Evolutionary conservation across 805 yeast genomes (phyloP), one percentile per base, ranked within the genome.

Genomic region (Myxozyma udenii): DNA sequence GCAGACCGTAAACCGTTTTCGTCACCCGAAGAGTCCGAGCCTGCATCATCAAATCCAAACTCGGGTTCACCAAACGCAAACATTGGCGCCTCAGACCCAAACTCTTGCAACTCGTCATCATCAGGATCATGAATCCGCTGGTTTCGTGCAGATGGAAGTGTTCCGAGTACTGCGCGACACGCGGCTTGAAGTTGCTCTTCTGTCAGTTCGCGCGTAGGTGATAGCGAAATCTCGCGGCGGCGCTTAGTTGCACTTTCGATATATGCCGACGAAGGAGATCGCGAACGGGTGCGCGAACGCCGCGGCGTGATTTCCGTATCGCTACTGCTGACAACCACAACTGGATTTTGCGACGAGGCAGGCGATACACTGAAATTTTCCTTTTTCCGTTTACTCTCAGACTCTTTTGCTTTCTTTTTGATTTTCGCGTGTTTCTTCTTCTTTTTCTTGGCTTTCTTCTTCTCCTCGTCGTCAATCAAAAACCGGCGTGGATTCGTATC

Each of bases 171-270:
- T 14, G 7, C 49, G 26, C 23, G 44, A 43, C 22, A 18, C 28
- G 38, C 38, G 28, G 40, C 40, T 28, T 33, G 33, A 18, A 53
- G 47, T 46, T 53, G 42, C 16, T 24, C 47, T 33, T 19, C 22
- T 14, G 54, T 19, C 38, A 53, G 30, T 37, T 16, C 35, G 2
- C 54, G 53, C 35, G 57, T 53, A 9, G 57, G 57, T 24, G 57
- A 49, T 16, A 53, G 45, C 22, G 32, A 18, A 6, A 40, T 23
- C n/a, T 21, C 21, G 16, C 16, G n/a, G 30, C 21, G n/a, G 11
- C 21, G 11, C 33, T 12, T 25, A 9, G 9, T 28, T 23, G 18
- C 6, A 4, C 7, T 32, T 16, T 37, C 11, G n/a, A 11, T 21
- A 26, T 36, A 14, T 12, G 14, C 19, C 16, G n/a, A n/a, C 38